Evolutionary conservation across 176 grass and related monocot species (phyloP).

Genomic region (Rhynchospora breviuscula): DNA sequence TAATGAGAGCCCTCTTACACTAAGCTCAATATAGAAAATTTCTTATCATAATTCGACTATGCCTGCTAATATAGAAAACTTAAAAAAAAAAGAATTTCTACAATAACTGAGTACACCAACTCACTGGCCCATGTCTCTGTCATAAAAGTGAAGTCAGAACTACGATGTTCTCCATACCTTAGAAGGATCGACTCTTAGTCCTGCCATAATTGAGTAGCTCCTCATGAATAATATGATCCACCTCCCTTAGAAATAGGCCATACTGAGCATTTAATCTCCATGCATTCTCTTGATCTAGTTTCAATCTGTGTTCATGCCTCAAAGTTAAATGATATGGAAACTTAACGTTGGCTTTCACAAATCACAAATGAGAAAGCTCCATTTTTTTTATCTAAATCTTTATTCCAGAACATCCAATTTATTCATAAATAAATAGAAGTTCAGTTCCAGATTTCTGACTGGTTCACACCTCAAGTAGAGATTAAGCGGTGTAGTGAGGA

Average conservation of each 20-base stretch:
- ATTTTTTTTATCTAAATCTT: neutral
- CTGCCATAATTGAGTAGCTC: no score
- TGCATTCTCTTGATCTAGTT: neutral
- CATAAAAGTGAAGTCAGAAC: no score
- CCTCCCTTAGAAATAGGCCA: no score
- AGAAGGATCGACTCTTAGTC: no score
- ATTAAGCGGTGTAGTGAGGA: neutral
- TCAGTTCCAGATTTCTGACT: neutral
- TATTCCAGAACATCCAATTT: neutral
- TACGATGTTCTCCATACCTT: no score
- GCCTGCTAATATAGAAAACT: neutral
- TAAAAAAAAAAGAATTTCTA: neutral
- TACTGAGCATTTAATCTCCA: neutral
- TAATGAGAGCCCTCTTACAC: no score
- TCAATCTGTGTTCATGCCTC: neutral
- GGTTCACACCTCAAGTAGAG: neutral
- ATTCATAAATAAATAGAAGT: neutral
- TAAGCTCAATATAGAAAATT: no score
- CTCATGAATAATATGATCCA: no score
- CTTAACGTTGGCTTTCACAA: neutral
- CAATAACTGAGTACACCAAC: constrained; percentile 51
- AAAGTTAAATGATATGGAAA: neutral
- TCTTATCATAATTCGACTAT: neutral
- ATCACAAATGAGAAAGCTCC: no score
- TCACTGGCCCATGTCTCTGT: constrained; percentile 75